A percentile compares a stretch with the other conserved stretches of the same genome.
Evolutionary conservation across 345 rosid genomes (phyloP).

Genomic region (Populus tremula): DNA sequence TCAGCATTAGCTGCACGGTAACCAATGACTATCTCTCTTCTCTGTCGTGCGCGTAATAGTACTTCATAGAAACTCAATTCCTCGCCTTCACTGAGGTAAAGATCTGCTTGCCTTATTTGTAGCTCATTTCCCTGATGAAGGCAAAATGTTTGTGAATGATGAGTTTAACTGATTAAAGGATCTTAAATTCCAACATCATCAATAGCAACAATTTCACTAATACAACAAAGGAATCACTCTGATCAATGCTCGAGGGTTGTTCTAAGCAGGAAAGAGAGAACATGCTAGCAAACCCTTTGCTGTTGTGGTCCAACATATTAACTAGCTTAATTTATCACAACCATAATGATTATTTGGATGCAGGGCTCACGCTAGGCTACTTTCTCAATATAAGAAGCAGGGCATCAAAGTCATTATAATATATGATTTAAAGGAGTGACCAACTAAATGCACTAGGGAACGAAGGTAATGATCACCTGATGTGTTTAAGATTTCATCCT

Average conservation of each 20-base stretch:
- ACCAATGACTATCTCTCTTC: slow-evolving; percentile 66
- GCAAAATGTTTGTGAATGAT: neutral
- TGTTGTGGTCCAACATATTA: neutral
- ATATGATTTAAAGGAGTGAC: neutral
- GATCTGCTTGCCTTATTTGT: slow-evolving; percentile 61
- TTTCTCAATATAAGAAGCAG: no score
- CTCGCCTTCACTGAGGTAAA: slow-evolving; percentile 54
- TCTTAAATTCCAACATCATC: neutral
- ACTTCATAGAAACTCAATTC: slow-evolving; percentile 65
- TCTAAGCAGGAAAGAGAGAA: neutral
- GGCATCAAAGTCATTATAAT: no score
- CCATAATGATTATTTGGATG: no score
- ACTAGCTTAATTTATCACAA: neutral
- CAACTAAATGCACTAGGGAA: neutral
- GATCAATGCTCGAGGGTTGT: neutral
- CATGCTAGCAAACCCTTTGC: neutral
- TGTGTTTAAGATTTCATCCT: neutral
- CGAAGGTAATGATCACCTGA: neutral
- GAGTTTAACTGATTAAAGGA: neutral
- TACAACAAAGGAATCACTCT: neutral
- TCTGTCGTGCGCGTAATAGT: slow-evolving; percentile 49
- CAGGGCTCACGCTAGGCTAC: no score
- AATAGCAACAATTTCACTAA: no score
- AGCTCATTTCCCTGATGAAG: slow-evolving; percentile 60
- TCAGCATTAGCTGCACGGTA: slow-evolving; percentile 53